phyloP scores from a whole-genome alignment of 1,284 basidiomycete species.

The Ganoderma meredithae region DNA sequence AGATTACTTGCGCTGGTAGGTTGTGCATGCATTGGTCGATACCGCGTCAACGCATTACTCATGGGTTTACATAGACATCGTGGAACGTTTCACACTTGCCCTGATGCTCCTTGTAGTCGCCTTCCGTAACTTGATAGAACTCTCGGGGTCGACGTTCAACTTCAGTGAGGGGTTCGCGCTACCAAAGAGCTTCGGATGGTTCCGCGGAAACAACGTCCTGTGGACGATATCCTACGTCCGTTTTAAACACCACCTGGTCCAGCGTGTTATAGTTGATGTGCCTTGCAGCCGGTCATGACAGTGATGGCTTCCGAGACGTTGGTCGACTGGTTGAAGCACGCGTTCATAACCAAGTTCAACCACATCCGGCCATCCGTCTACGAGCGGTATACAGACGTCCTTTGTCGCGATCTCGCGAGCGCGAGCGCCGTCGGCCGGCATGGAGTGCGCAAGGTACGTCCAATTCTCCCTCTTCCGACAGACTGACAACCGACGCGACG shows the following conservation, averaged over 20 bases:
- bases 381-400: constrained; percentile 94
- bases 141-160: constrained; percentile 89
- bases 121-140: constrained; percentile 94
- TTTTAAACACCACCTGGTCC: neutral
- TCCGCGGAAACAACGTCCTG: constrained; percentile 78
- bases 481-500: neutral
- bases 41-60: neutral
- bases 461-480: neutral
- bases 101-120: constrained; percentile 94
- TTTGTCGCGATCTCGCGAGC: constrained; percentile 92
- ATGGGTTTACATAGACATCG: constrained; percentile 75
- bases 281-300: constrained; percentile 82
- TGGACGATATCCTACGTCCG: constrained; percentile 91
- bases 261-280: neutral
- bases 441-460: constrained; percentile 70
- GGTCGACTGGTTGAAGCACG: constrained; percentile 99
- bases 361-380: constrained; percentile 96
- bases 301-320: constrained; percentile 93
- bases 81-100: constrained; percentile 94
- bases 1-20: constrained; percentile 95
- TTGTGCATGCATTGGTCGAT: neutral
- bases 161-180: constrained; percentile 74
- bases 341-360: constrained; percentile 98
- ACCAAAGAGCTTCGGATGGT: constrained; percentile 88
- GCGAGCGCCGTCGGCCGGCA: constrained; percentile 76